Conservation (phyloP, 257 asterid species). For the Penstemon davidsonii region DNA sequence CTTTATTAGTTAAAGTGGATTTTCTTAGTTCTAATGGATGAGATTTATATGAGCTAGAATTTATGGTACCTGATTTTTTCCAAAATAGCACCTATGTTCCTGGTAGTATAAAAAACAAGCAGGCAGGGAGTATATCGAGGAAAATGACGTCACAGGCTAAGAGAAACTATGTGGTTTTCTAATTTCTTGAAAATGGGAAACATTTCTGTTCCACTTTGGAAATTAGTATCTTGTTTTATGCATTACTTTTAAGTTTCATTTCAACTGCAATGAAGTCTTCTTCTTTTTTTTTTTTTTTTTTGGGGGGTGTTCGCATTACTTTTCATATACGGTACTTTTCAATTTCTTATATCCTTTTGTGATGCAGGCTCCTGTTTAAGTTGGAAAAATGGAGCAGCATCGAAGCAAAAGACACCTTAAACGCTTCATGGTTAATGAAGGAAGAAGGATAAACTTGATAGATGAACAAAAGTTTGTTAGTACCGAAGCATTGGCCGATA, state of each 20-base stretch:
- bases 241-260: not conserved
- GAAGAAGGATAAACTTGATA: constrained; percentile 3
- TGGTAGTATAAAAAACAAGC: not conserved
- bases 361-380: not conserved
- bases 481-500: constrained; percentile 9
- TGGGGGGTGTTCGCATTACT: not conserved
- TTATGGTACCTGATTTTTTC: not conserved
- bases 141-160: too few relatives aligned
- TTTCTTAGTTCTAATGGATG: not conserved
- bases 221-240: not conserved
- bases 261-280: too few relatives aligned
- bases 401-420: constrained; percentile 23
- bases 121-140: not conserved
- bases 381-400: constrained; percentile 27
- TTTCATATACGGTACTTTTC: not conserved
- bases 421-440: constrained; percentile 6
- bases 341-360: not conserved
- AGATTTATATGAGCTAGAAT: not conserved
- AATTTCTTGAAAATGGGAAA: not conserved
- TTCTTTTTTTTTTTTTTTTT: too few relatives aligned
- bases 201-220: not conserved
- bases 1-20: not conserved
- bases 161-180: not conserved
- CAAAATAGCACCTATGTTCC: not conserved
- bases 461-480: not conserved